Conservation (phyloP, 768 basidiomycete genomes). For the Termitomyces sp. region DNA sequence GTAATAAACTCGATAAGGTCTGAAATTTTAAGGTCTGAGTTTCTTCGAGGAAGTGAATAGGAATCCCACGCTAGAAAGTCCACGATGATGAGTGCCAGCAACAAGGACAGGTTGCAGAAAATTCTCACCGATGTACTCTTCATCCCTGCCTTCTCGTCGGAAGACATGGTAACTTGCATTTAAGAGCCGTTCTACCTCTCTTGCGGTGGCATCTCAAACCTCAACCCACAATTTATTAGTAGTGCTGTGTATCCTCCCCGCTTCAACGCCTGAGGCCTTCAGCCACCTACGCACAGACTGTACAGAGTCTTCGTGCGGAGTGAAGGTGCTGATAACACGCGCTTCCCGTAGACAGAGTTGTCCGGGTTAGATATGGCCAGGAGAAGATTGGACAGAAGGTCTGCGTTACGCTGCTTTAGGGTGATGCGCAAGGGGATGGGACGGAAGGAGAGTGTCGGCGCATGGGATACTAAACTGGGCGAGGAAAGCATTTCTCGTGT, state of each 20-base stretch:
- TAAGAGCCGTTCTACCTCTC: constrained; percentile 28
- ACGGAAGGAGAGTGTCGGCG: neutral
- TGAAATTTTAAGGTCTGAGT: no score
- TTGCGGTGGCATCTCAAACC: constrained; percentile 22
- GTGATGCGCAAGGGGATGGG: constrained; percentile 27
- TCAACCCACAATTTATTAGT: constrained; percentile 28
- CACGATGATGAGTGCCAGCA: neutral
- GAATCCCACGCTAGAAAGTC: constrained; percentile 23
- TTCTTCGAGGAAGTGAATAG: constrained; percentile 28
- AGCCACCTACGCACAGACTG: constrained; percentile 33
- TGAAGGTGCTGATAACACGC: no score
- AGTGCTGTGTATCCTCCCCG: constrained; percentile 19
- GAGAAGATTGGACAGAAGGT: constrained; percentile 25
- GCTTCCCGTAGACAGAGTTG: no score
- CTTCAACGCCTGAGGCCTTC: constrained; percentile 19
- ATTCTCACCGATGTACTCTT: constrained; percentile 26
- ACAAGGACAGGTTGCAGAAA: neutral
- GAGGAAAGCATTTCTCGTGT: constrained; percentile 23
- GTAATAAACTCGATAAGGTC: constrained; percentile 30
- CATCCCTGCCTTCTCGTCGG: constrained; percentile 24
- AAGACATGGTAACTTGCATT: constrained; percentile 30
- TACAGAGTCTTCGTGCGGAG: no score
- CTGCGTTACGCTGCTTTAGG: constrained; percentile 30
- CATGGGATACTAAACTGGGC: constrained; percentile 1
- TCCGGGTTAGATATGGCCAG: no score